Evolutionary conservation across 129 eudicot species (phyloP).

Genomic region (Calendula officinalis): DNA sequence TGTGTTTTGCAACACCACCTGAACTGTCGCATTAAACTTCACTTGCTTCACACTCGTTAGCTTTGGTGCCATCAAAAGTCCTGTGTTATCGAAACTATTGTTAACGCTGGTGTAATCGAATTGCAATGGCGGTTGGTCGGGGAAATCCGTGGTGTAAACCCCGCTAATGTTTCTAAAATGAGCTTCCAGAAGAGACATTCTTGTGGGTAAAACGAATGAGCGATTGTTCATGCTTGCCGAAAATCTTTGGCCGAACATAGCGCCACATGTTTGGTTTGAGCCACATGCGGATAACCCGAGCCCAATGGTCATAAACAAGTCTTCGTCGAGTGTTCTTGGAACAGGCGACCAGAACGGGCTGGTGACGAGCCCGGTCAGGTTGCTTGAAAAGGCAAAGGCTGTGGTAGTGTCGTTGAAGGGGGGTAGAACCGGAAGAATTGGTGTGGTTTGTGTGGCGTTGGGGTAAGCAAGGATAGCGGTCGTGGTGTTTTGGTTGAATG

Average conservation of each 20-base stretch:
- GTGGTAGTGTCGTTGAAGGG: constrained; percentile 61
- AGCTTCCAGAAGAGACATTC: constrained; percentile 56
- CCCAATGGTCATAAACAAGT: constrained; percentile 60
- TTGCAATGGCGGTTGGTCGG: constrained; percentile 40
- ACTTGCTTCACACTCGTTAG: constrained; percentile 55
- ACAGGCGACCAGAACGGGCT: constrained; percentile 51
- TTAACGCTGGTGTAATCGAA: constrained; percentile 53
- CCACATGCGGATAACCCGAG: constrained; percentile 54
- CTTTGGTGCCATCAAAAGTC: constrained; percentile 39
- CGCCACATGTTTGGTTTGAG: constrained; percentile 36
- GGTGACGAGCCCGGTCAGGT: constrained; percentile 53
- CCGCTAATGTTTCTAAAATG: constrained; percentile 42
- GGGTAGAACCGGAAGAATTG: constrained; percentile 55
- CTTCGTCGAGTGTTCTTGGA: constrained; percentile 48
- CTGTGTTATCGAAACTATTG: constrained; percentile 32
- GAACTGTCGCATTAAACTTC: constrained; percentile 58
- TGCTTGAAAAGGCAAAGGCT: constrained; percentile 39
- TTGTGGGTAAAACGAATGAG: constrained; percentile 51
- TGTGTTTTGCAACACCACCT: constrained; percentile 69
- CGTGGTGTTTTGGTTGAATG: constrained; percentile 45
- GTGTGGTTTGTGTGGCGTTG: constrained; percentile 24
- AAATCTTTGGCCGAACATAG: constrained; percentile 42
- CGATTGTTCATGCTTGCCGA: constrained; percentile 74
- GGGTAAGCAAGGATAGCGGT: constrained; percentile 55
- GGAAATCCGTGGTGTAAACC: constrained; percentile 62